These are phyloP conservation scores for Rutstroemia sp. DNA, from an alignment of 2,329 filamentous ascomycete genomes.

Conservation along the genomic window DNA sequence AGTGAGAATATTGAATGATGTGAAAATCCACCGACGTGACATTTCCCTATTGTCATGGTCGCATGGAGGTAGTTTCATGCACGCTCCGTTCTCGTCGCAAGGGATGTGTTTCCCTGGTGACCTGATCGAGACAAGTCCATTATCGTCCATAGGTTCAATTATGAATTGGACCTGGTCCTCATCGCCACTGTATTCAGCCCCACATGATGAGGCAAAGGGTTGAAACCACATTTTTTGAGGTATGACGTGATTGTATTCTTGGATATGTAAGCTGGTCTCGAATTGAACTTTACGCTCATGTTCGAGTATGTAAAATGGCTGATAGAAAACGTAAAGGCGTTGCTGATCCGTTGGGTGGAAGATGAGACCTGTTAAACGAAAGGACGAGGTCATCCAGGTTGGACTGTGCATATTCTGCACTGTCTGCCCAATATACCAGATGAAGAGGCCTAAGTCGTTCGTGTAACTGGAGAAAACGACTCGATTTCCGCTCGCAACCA, in stretches of 20 bases:
- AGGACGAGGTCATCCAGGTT: background rate
- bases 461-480: background rate
- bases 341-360: constrained; percentile 1
- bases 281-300: background rate
- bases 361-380: background rate
- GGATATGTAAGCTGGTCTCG: background rate
- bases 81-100: too few relatives aligned
- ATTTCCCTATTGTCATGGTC: background rate
- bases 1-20: constrained; percentile 12
- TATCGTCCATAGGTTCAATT: background rate
- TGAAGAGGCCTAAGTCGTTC: background rate
- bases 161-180: background rate
- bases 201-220: background rate
- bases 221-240: background rate
- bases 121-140: background rate
- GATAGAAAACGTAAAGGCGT: constrained; percentile 2
- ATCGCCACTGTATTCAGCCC: background rate
- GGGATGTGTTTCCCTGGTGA: too few relatives aligned
- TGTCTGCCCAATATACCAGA: background rate
- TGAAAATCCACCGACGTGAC: background rate
- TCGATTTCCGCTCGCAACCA: background rate
- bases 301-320: background rate
- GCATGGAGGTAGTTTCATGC: too few relatives aligned
- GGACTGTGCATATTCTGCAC: background rate
- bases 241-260: background rate